A percentile compares a stretch with the other conserved stretches of the same genome.
phyloP scores from a whole-genome alignment of 2,329 filamentous ascomycete genomes.

The Corinectria fuckeliana region DNA sequence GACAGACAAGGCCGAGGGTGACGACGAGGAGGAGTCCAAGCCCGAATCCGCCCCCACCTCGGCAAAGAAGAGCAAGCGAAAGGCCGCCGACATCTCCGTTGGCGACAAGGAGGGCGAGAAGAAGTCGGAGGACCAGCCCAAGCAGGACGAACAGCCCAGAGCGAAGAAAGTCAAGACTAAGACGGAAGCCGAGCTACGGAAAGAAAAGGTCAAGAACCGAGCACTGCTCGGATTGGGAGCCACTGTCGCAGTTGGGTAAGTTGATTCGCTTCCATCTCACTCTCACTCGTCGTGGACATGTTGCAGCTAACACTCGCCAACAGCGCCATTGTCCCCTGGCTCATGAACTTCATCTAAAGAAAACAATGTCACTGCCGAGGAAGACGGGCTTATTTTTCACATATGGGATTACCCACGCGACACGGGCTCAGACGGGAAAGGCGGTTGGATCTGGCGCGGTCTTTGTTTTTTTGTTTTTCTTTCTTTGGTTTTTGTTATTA shows the following conservation, averaged over 20 bases:
- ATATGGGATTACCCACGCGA: constrained; percentile 23
- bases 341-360: constrained; percentile 58
- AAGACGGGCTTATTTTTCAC: constrained; percentile 16
- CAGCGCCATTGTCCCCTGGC: constrained; percentile 58
- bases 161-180: constrained; percentile 74
- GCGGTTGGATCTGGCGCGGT: constrained; percentile 39
- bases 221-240: constrained; percentile 86
- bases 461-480: constrained; percentile 32
- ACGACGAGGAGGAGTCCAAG: constrained; percentile 46
- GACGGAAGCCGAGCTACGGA: constrained; percentile 80
- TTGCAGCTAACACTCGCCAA: constrained; percentile 22
- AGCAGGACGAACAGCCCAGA: constrained; percentile 53
- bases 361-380: constrained; percentile 29
- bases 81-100: constrained; percentile 74
- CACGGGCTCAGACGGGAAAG: constrained; percentile 33
- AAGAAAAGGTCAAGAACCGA: constrained; percentile 84
- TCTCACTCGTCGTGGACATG: background rate
- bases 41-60: constrained; percentile 46
- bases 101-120: constrained; percentile 59
- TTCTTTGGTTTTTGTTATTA: constrained; percentile 21
- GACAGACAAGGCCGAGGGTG: constrained; percentile 49
- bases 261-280: constrained; percentile 36
- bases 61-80: constrained; percentile 70
- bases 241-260: constrained; percentile 89
- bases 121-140: constrained; percentile 4